Percentiles rank a stretch among this genome's conserved stretches.
phyloP scores from a whole-genome alignment of 805 yeast genomes.

The Pichia cabralensis region DNA sequence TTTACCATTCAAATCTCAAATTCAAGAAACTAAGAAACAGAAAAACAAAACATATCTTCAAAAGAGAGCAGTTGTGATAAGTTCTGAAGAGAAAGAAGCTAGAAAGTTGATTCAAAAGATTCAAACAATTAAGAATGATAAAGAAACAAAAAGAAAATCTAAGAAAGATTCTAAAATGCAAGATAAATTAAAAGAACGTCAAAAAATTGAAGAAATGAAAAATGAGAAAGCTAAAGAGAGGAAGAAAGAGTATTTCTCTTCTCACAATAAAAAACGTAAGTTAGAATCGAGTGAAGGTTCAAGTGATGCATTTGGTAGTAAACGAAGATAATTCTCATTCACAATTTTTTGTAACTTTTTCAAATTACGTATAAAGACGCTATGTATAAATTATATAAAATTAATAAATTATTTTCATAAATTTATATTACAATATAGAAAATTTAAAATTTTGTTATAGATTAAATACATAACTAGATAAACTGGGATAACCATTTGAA shows the following conservation, averaged over 20 bases:
- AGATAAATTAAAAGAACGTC: conserved; percentile 63
- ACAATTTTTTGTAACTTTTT: too few species aligned
- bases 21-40: conserved; percentile 81
- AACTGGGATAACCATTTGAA: conserved; percentile 97
- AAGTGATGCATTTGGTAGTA: conserved; percentile 20
- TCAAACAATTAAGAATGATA: conserved; percentile 74
- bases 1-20: conserved; percentile 88
- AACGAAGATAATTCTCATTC: conserved; percentile 16
- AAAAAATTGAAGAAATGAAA: conserved; percentile 62
- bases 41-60: conserved; percentile 68
- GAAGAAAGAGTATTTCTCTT: conserved; percentile 78
- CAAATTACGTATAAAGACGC: too few species aligned
- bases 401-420: too few species aligned
- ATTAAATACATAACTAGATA: conserved; percentile 51
- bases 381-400: too few species aligned
- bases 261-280: conserved; percentile 56
- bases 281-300: conserved; percentile 23
- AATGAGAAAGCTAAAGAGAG: conserved; percentile 71
- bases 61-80: conserved; percentile 89
- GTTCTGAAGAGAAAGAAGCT: conserved; percentile 90
- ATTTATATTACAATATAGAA: too few species aligned
- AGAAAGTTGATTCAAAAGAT: conserved; percentile 82
- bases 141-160: conserved; percentile 64
- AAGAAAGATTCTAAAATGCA: conserved; percentile 70
- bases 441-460: too few species aligned